Evolutionary conservation across 75 land plant species (phyloP).

Genomic region (Pinus albicaulis): DNA sequence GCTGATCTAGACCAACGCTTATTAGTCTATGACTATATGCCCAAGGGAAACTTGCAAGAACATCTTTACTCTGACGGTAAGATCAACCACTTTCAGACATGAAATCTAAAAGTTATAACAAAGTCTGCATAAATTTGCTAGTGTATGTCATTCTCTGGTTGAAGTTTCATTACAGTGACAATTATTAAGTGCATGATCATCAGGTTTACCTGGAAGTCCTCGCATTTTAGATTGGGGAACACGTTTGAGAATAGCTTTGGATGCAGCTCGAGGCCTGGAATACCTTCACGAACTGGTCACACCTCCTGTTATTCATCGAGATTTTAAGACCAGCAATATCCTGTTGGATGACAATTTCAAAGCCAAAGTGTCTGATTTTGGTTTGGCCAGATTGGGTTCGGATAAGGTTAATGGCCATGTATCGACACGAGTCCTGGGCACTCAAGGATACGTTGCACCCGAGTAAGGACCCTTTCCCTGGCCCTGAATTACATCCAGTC

Average conservation of each 20-base stretch:
- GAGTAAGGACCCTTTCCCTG: constrained; percentile 14
- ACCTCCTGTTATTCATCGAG: constrained; percentile 87
- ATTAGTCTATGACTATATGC: constrained; percentile 83
- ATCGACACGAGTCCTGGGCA: constrained; percentile 29
- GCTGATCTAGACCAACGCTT: constrained; percentile 60
- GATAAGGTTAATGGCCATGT: constrained; percentile 27
- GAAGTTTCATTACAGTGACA: no score
- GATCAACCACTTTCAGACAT: no score
- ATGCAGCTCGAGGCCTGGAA: constrained; percentile 78
- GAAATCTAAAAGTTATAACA: no score
- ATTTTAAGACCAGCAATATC: constrained; percentile 48
- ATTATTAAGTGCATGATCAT: no score
- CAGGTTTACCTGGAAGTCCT: constrained; percentile 29
- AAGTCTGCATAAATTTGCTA: no score
- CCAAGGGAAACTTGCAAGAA: constrained; percentile 81
- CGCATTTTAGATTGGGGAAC: constrained; percentile 66
- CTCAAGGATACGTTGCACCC: constrained; percentile 33
- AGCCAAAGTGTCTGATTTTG: constrained; percentile 81
- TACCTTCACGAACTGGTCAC: constrained; percentile 69
- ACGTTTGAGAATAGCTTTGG: constrained; percentile 65
- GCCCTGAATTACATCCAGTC: no score
- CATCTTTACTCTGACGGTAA: constrained; percentile 61
- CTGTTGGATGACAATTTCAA: constrained; percentile 34
- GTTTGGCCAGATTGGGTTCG: constrained; percentile 26
- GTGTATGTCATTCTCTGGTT: no score